phyloP scores from a whole-genome alignment of 2,329 filamentous ascomycete species.

The Camptophora hylomeconis region DNA sequence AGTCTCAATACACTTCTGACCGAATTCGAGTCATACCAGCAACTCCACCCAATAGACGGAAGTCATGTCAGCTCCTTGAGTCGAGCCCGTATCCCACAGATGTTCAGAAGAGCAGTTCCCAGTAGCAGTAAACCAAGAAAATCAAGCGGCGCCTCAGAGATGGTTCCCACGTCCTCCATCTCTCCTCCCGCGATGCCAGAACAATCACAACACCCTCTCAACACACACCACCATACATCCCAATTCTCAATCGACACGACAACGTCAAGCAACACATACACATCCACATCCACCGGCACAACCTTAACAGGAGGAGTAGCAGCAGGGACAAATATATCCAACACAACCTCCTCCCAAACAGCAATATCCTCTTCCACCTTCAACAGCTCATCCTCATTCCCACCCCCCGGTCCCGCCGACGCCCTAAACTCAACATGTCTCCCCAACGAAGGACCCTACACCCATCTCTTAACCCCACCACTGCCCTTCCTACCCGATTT shows the following conservation, averaged over 20 bases:
- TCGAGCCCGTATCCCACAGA: slow-evolving; percentile 66
- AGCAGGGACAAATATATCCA: slow-evolving; percentile 18
- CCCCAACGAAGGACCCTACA: slow-evolving; percentile 39
- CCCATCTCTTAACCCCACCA: slow-evolving; percentile 75
- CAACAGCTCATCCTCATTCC: slow-evolving; percentile 29
- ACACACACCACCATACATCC: slow-evolving; percentile 8
- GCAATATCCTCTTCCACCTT: slow-evolving; percentile 25
- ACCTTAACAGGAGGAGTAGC: slow-evolving; percentile 19
- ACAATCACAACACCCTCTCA: slow-evolving; percentile 2
- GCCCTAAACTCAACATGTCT: slow-evolving; percentile 15
- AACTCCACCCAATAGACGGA: slow-evolving; percentile 68
- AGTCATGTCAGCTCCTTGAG: slow-evolving; percentile 55
- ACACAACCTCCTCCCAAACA: slow-evolving; percentile 28
- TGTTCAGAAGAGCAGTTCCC: slow-evolving; percentile 58
- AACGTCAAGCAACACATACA: slow-evolving; percentile 27
- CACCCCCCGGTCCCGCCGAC: slow-evolving; percentile 42
- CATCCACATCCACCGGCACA: slow-evolving; percentile 25
- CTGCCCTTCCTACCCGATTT: slow-evolving; percentile 96
- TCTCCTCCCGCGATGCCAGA: slow-evolving; percentile 13
- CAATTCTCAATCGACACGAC: slow-evolving; percentile 29
- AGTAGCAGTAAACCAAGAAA: slow-evolving; percentile 40
- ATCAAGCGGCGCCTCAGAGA: slow-evolving; percentile 37
- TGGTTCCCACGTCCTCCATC: slow-evolving; percentile 45
- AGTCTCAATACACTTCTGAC: slow-evolving; percentile 71
- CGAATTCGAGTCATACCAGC: slow-evolving; percentile 91